phyloP scores from a whole-genome alignment of 2,329 filamentous ascomycete genomes.

The Colletotrichum navitas region DNA sequence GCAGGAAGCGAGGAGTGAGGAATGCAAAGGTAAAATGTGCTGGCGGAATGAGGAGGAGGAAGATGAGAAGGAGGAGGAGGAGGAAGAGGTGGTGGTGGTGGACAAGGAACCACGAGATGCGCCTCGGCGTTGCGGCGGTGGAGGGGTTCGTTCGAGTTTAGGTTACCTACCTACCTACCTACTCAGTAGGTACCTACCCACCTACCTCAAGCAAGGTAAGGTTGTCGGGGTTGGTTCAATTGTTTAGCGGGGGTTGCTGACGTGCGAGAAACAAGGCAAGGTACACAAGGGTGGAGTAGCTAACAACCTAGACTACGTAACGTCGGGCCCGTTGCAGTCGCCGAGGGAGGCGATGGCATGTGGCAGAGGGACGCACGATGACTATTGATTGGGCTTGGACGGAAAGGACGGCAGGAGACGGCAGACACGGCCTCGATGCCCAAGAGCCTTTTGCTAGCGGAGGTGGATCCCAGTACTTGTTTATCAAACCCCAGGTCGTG shows the following conservation, averaged over 20 bases:
- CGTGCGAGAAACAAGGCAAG: slow-evolving; percentile 31
- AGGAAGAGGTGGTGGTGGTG: neutral
- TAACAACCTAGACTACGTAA: slow-evolving; percentile 35
- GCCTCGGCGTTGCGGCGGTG: slow-evolving; percentile 24
- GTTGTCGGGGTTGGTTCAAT: slow-evolving; percentile 20
- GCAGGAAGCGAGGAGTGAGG: slow-evolving; percentile 6
- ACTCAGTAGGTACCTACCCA: neutral
- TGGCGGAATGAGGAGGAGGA: slow-evolving; percentile 1
- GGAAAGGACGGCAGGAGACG: slow-evolving; percentile 35
- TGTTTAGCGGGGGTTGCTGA: slow-evolving; percentile 36
- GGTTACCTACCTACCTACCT: neutral
- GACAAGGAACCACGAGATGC: slow-evolving; percentile 2
- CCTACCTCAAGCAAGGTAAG: neutral
- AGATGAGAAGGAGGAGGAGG: neutral
- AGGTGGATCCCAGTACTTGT: slow-evolving; percentile 31
- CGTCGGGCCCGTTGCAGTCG: slow-evolving; percentile 26
- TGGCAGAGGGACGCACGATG: slow-evolving; percentile 17
- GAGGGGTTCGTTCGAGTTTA: slow-evolving; percentile 26
- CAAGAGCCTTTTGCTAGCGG: slow-evolving; percentile 36
- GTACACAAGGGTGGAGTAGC: slow-evolving; percentile 14
- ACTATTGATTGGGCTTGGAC: slow-evolving; percentile 40
- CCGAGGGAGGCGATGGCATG: slow-evolving; percentile 33
- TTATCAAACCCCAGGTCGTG: slow-evolving; percentile 4
- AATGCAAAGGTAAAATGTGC: slow-evolving; percentile 8
- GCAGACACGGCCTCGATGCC: slow-evolving; percentile 33